A percentile compares a stretch with the other conserved stretches of the same genome.
Conservation (phyloP, 2,329 filamentous ascomycete species). For the Colletotrichum trifolii region DNA sequence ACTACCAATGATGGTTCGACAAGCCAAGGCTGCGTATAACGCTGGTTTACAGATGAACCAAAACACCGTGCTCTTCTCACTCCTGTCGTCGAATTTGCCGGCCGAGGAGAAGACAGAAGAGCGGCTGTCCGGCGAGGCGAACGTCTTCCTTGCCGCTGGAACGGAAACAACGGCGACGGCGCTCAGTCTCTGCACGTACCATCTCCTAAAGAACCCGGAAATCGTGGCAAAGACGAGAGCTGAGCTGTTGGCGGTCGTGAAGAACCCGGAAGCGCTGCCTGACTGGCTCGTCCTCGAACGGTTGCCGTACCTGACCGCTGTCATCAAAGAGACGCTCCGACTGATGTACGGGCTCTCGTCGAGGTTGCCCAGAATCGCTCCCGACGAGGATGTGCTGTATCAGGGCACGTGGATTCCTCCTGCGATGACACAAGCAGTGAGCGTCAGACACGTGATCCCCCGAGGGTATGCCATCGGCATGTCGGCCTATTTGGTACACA, state of each 20-base stretch:
- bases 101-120: conserved; percentile 47
- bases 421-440: background rate
- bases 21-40: conserved; percentile 6
- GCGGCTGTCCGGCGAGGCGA: conserved; percentile 51
- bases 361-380: conserved; percentile 44
- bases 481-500: too few species aligned
- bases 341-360: conserved; percentile 51
- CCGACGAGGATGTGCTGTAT: conserved; percentile 44
- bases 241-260: background rate
- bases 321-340: conserved; percentile 52
- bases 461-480: conserved; percentile 35
- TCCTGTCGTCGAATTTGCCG: conserved; percentile 45
- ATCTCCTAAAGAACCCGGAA: conserved; percentile 2
- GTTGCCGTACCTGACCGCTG: conserved; percentile 51
- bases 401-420: conserved; percentile 38
- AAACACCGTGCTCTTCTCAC: conserved; percentile 7
- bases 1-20: conserved; percentile 1
- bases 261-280: conserved; percentile 1
- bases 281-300: conserved; percentile 44
- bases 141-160: conserved; percentile 50
- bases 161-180: conserved; percentile 45
- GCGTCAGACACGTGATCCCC: conserved; percentile 44
- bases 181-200: conserved; percentile 11
- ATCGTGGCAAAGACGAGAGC: background rate
- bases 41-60: background rate